Evolutionary conservation across 2,329 filamentous ascomycete species (phyloP).

Genomic region (Ramularia endophylla): DNA sequence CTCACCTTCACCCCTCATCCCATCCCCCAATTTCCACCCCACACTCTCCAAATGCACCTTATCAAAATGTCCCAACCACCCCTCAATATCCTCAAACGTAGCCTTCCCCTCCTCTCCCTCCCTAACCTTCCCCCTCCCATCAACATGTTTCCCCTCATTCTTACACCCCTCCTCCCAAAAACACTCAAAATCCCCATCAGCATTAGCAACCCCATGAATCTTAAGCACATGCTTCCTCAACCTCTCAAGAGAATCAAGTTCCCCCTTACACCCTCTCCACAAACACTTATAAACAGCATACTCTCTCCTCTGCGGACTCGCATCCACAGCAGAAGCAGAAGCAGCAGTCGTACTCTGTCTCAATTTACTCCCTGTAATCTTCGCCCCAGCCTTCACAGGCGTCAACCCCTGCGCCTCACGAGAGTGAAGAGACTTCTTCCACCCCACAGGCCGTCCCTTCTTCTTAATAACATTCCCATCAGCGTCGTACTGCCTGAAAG

Average conservation of each 20-base stretch:
- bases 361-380: conserved; percentile 10
- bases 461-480: conserved; percentile 34
- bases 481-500: conserved; percentile 34
- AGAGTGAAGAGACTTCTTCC: conserved; percentile 44
- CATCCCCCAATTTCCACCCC: conserved; percentile 56
- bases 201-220: conserved; percentile 41
- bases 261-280: conserved; percentile 52
- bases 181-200: conserved; percentile 37
- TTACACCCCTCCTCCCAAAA: conserved; percentile 40
- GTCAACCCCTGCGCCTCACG: conserved; percentile 28
- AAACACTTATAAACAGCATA: conserved; percentile 50
- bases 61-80: conserved; percentile 49
- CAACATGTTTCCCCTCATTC: conserved; percentile 14
- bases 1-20: conserved; percentile 43
- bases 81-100: conserved; percentile 33
- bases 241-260: conserved; percentile 57
- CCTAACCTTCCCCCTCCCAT: conserved; percentile 18
- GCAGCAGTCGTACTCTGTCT: conserved; percentile 11
- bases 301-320: conserved; percentile 18
- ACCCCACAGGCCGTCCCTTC: conserved; percentile 45
- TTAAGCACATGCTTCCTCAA: conserved; percentile 55
- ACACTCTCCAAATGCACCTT: conserved; percentile 47
- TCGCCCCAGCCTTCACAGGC: conserved; percentile 15
- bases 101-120: conserved; percentile 18
- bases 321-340: conserved; percentile 2